Evolutionary conservation across 73 alveolate genomes (phyloP), one percentile per base, ranked within the genome.

Genomic region (Blepharisma japonicum): DNA sequence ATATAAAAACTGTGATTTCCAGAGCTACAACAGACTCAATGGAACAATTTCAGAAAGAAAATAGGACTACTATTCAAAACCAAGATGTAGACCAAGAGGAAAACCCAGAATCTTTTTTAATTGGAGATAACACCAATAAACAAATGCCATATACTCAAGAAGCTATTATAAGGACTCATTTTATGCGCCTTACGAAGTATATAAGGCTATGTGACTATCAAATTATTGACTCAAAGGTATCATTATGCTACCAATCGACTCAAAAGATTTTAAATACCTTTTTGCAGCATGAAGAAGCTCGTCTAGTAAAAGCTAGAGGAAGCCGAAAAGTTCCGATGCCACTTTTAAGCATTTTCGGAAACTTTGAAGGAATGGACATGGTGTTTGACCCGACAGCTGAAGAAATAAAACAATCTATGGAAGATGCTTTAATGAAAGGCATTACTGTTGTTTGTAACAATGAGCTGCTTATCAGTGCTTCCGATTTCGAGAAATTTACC

Each of bases 81-180:
- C 90, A 80, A 46, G 78, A 72, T 6, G 94, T 85, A 6, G 93
- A 89, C 55, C 72, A 67, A 56, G 71, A 68, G 47, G 89, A 80
- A 8, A 81, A 83, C 68, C 92, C 95, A 6, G 80, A 70, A 9
- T 94, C 98, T 38, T 90, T 92, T 77, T 81, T 92, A 6, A 94
- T 92, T 11, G 98, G 98, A 25, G 98, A 92, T 81, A 94, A 86
- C 67, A 86, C 96, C 27, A 94, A 92, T 45, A 92, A 92, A 72
- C 90, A 86, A 55, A 94, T 96, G 94, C 98, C 97, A 2, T 96
- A 94, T 77, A 94, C 99, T n/a, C 94, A 95, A 81, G 99, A 96
- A 61, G 99, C 99, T 5, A 96, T 98, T 1, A 92, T 95, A 18
- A 82, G 98, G 67, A 87, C 98, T 2, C 99, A 96, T 83, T 96